Base-by-base conservation (phyloP, 2,329 filamentous ascomycete genomes). In the Colletotrichum coccodes region DNA sequence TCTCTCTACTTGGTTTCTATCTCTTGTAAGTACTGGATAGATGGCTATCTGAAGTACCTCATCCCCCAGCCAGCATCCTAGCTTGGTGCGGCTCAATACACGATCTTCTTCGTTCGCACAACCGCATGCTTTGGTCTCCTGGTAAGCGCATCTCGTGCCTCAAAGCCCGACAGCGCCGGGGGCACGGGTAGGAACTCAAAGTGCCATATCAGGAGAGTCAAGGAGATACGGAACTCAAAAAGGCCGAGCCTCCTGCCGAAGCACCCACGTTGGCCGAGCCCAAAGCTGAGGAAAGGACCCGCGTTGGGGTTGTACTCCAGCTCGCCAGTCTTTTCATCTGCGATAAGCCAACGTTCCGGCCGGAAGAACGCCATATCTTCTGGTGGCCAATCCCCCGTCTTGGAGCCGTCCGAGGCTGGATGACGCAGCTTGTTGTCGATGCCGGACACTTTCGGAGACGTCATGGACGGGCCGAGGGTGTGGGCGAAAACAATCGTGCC, bases 401-500 rank as follows among this genome's bases (percentile, higher is more conserved):
- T 44, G 3, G 34, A 38, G 34, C 34, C 34, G 9, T 46, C 42
- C n/a, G 42, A 21, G 21, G 47, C 7, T 14, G 28, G 28, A 28
- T 50, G 42, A 18, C 28, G 23, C 21, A 30, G 28, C 16, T 30
- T 28, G 8, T 14, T 16, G 12, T 30, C 47, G 21, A 18, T 30
- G 14, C 14, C 47, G 47, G n/a, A n/a, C n/a, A 30, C 30, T 30
- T n/a, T 14, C 7, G n/a, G 14, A 12, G 26, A 16, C 14, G 47
- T 14, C 28, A 18, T 50, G 23, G 26, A 50, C 12, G 18, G 47
- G 23, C 28, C 26, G 26, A 50, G 26, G 14, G 47, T 30, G 14
- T 18, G 16, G 9, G n/a, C 26, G 26, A 50, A 30, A 18, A 50
- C 47, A 8, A 14, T 28, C 9, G 73, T 76, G 7, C 75, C 75